Evolutionary conservation across 371 early-diverging fungal species (phyloP).

Genomic region (Coemansia sp.): DNA sequence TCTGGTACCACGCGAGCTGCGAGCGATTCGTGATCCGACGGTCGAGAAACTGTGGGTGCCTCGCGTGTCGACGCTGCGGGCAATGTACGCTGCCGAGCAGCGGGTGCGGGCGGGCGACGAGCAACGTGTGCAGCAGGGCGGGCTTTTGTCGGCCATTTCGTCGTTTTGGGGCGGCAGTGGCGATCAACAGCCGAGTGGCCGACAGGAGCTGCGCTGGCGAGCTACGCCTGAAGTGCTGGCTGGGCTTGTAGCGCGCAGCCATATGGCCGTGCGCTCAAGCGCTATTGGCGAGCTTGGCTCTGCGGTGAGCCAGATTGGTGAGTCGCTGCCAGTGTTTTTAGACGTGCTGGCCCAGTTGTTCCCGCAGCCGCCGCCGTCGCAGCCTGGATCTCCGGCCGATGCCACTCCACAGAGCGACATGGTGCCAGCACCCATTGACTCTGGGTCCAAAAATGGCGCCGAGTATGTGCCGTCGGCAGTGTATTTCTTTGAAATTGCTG

Average conservation of each 20-base stretch:
- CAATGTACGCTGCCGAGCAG: constrained; percentile 32
- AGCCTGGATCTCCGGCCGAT: constrained; percentile 26
- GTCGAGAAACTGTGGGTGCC: constrained; percentile 78
- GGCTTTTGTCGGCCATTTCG: constrained; percentile 50
- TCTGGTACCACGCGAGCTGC: constrained; percentile 29
- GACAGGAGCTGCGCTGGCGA: constrained; percentile 39
- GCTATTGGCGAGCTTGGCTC: constrained; percentile 11
- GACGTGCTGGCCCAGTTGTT: constrained; percentile 24
- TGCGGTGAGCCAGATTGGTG: constrained; percentile 4
- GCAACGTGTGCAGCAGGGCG: constrained; percentile 35
- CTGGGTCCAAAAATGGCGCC: constrained; percentile 47
- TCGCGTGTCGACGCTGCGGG: constrained; percentile 59
- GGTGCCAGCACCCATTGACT: background rate
- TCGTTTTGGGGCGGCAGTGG: constrained; percentile 48
- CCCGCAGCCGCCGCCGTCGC: constrained; percentile 35
- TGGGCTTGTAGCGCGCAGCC: constrained; percentile 28
- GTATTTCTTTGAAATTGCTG: constrained; percentile 40
- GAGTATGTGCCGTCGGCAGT: constrained; percentile 54
- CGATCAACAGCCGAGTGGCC: constrained; percentile 9
- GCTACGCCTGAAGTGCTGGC: constrained; percentile 43
- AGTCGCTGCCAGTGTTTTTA: constrained; percentile 21
- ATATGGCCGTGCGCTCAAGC: constrained; percentile 36
- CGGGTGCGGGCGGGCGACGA: constrained; percentile 11
- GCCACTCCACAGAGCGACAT: background rate
- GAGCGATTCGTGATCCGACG: constrained; percentile 54